Base-by-base conservation (phyloP, 768 basidiomycete genomes). In the Lactarius akahatsu region DNA sequence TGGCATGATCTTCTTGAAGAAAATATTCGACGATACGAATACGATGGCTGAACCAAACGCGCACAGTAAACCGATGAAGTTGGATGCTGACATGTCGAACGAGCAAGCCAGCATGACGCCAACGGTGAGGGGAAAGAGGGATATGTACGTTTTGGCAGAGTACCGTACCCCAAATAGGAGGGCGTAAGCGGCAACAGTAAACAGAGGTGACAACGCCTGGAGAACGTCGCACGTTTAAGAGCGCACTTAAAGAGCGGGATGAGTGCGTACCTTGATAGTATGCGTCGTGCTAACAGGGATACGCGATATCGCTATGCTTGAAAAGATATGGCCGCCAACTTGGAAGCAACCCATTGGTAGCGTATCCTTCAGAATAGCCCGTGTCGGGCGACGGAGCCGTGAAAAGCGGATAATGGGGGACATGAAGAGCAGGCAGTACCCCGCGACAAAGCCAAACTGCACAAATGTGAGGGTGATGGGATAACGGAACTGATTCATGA, bases 1-100 rank as follows among this genome's bases (percentile, higher is more conserved):
- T 2, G 97, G 97, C 85, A 99, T 90, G 69, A 98, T 88, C 81
- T 96, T 98, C 79, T 99, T 99, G 85, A 96, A 98, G 77, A 96
- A 97, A 72, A 99, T 98, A 78, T 99, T 99, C 69, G 94, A 96
- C 71, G 90, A 91, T 69, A 99, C 97, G 75, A 99, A 98, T 70
- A 99, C 88, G 65, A 99, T 78, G 36, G 97, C 97, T 13, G 95
- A 97, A 18, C 96, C 96, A 73, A 99, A 95, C 3, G 97, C 96
- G 76, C 92, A 97, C 32, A 97, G 79, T n/a, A 99, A 78, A 15
- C 97, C 97, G 32, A 90, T 78, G 23, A 85, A 76, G 74, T 94
- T 96, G 57, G 94, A 96, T 3, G 88, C 87, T 0, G 93, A 92
- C 65, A 96, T 79, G 77, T 97, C 96, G 74, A 92, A 96, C 11